Evolutionary conservation across 371 early-diverging fungal genomes (phyloP), one percentile per base, ranked within the genome.

Genomic region (Rhizopus arrhizus): DNA sequence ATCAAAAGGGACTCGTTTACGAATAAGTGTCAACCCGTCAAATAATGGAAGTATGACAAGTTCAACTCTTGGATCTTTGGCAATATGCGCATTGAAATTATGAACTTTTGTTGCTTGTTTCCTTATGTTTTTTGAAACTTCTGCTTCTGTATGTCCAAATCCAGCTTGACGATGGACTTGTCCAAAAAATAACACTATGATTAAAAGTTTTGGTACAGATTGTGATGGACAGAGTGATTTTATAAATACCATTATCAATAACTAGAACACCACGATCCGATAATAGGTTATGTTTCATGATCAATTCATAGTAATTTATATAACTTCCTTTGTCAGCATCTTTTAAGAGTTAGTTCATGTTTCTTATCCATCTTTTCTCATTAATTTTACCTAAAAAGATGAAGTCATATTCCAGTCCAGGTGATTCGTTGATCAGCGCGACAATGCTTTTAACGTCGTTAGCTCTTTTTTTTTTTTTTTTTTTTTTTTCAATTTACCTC

Each of bases 301-400:
- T 78, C 12, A 56, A 56, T 41, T 86, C 69, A 42, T 68, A 83
- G 56, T 88, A 85, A 2, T 74, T 61, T 41, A 83, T 67, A 52
- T 87, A 86, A 12, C 73, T 77, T 6, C 72, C 69, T 53, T 88
- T 88, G 64, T 88, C 78, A 5, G 89, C 89, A 72, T 88, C 89
- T 83, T 71, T 34, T 40, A 5, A 7, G 48, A 22, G 16, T 28
- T 38, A 33, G 29, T 5, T 15, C 11, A 15, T 47, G 4, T 41
- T 46, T 15, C 10, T 31, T 11, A 12, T 38, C 11, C 12, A 12
- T 7, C 36, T 32, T 28, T 16, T 29, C 6, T 6, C 38, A 42
- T 22, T 29, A 29, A 42, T 29, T 36, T 68, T 82, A 83, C 86
- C 86, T 9, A 86, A 15, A 59, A 85, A 87, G 5, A 87, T 70